Conservation (phyloP, 176 grass and related monocot genomes). For the Phyllostachys edulis region DNA sequence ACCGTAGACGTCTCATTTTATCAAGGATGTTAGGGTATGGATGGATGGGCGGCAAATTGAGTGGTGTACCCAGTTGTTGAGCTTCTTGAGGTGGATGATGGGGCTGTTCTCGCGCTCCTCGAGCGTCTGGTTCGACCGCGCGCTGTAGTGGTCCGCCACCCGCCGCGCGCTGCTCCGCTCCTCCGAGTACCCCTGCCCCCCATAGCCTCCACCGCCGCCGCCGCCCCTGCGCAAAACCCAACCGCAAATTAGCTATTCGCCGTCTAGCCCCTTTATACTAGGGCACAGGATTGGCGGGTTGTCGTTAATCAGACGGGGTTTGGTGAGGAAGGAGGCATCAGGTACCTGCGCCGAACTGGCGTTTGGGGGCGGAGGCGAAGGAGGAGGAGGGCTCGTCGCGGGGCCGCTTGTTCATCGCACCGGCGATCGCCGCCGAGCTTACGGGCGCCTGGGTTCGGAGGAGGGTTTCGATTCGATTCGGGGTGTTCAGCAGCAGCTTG, state of each 20-base stretch:
- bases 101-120: slow-evolving; percentile 94
- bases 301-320: background rate
- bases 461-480: background rate
- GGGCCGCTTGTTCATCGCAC: slow-evolving; percentile 48
- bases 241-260: slow-evolving; percentile 33
- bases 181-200: slow-evolving; percentile 37
- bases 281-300: background rate
- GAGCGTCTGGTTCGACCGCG: slow-evolving; percentile 94
- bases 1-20: background rate
- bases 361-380: slow-evolving; percentile 37
- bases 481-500: too few relatives aligned
- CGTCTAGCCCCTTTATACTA: background rate
- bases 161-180: slow-evolving; percentile 47
- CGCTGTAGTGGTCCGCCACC: slow-evolving; percentile 95
- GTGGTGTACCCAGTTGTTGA: slow-evolving; percentile 85
- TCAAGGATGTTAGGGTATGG: background rate
- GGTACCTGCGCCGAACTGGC: slow-evolving; percentile 47
- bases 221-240: background rate
- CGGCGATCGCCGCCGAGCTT: slow-evolving; percentile 1
- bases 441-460: background rate
- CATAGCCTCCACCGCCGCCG: slow-evolving; percentile 25
- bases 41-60: background rate
- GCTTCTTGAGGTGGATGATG: slow-evolving; percentile 99
- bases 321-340: background rate
- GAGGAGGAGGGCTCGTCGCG: slow-evolving; percentile 44